Base-by-base conservation (phyloP, 768 basidiomycete species). In the Tephrocybe sp. region DNA sequence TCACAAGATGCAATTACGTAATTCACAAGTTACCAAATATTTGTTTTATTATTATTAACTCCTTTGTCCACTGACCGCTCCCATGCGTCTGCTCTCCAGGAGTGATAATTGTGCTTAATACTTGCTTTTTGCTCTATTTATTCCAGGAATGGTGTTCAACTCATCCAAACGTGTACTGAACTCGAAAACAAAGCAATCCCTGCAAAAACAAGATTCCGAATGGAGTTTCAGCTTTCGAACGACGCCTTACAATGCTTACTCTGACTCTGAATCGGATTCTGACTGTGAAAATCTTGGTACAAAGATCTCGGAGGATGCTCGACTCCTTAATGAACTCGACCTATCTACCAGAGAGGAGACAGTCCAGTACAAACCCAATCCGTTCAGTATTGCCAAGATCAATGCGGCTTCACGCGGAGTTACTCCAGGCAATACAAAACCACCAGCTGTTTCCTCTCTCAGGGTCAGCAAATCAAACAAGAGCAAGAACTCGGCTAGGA, bases 361-460 rank as follows among this genome's bases (percentile, higher is more conserved):
- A 25, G 87, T 83, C 1, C 61, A 69, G 5, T 89, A 82, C 69
- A 86, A 80, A 42, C 79, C 86, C 0, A 91, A 89, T 59, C 89
- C 89, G 0, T 91, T 88, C 77, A 80, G 78, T 47, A 88, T 91
- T 48, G 88, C 89, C 3, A 86, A 82, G 57, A 81, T 87, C 24
- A 91, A 91, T 55, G 89, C 88, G 36, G 78, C 79, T 0, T 71
- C 73, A 27, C 78, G 87, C 9, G 33, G 11, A 7, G 29, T 12
- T 30, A 6, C 29, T 30, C 29, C 29, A 7, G 29, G 12, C 6
- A 30, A 8, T 11, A 36, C 16, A 36, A 36, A 36, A 11, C 34
- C 34, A 11, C 6, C 34, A 36, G n/a, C n/a, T n/a, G 16, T 30
- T 7, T 7, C 29, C 10, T 36, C 34, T 11, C 34, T 6, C 34